Conservation (phyloP, 257 asterid species). For the Nicotiana paniculata region DNA sequence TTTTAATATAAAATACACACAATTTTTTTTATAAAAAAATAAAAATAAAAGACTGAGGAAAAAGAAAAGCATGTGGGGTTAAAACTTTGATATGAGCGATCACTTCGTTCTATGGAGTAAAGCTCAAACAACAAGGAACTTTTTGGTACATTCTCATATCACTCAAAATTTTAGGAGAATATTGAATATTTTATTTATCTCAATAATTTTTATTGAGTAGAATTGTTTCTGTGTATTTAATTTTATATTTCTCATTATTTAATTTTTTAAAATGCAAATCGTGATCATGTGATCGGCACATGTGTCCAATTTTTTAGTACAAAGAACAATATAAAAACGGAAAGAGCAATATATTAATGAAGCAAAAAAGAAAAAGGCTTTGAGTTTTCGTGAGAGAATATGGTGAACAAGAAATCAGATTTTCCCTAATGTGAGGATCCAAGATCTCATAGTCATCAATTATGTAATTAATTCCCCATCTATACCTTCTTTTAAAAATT, state of each 20-base stretch:
- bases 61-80: neutral
- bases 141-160: neutral
- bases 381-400: neutral
- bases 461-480: too few relatives aligned
- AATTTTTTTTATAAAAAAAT: too few relatives aligned
- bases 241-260: neutral
- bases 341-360: neutral
- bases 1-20: too few relatives aligned
- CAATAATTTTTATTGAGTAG: neutral
- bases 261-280: neutral
- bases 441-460: too few relatives aligned
- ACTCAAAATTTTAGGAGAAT: neutral
- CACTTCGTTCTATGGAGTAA: neutral
- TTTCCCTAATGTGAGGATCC: too few relatives aligned
- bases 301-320: neutral
- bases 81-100: neutral
- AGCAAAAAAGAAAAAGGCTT: too few relatives aligned
- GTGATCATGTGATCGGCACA: neutral
- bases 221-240: neutral
- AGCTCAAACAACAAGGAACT: constrained; percentile 5
- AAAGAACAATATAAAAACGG: neutral
- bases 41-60: too few relatives aligned
- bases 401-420: too few relatives aligned
- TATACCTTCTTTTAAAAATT: too few relatives aligned
- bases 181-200: neutral